Evolutionary conservation across 768 basidiomycete species (phyloP), one percentile per base, ranked within the genome.

Genomic region (Serendipita sp.): DNA sequence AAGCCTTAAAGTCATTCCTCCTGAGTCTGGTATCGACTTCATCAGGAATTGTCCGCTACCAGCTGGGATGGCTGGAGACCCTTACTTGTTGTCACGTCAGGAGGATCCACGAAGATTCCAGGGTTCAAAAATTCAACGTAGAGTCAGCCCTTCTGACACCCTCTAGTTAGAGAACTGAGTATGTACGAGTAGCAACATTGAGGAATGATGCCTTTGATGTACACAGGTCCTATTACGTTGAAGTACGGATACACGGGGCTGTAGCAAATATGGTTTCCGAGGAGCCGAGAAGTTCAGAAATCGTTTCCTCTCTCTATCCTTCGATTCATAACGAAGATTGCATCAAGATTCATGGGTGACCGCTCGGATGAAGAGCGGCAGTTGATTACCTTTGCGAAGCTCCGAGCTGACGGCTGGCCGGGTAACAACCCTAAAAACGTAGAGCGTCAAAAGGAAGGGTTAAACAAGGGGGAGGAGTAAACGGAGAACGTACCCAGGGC

Each of bases 321-420:
- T 11, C 20, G 13, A 11, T 42, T 42, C 42, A 11, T 11, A 20
- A 11, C 42, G 20, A 20, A 20, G 17, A 48, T 5, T 48, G 7
- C 45, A 20, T 20, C 45, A 48, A 17, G n/a, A 5, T 7, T 48
- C 45, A 48, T 9, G 45, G 1, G 20, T 1, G 45, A n/a, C n/a
- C n/a, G 45, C 45, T n/a, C 26, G 26, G n/a, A 63, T 45, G 51
- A 63, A 56, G 51, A 63, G 56, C 24, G 62, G 62, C 24, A 63
- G 62, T 22, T 63, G 62, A 31, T 42, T 24, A 3, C 62, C 62
- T 24, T 61, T 58, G 11, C 42, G 13, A n/a, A 26, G 17, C 42
- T 58, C 51, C 7, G 51, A 51, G 3, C 58, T 38, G 42, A 63
- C 51, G 11, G 22, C 20, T 2, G 53, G 53, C 31, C 53, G 4